These are phyloP conservation scores for Williopsis jadinii DNA, from an alignment of 1,139 yeast genomes.

Conservation along the genomic window DNA sequence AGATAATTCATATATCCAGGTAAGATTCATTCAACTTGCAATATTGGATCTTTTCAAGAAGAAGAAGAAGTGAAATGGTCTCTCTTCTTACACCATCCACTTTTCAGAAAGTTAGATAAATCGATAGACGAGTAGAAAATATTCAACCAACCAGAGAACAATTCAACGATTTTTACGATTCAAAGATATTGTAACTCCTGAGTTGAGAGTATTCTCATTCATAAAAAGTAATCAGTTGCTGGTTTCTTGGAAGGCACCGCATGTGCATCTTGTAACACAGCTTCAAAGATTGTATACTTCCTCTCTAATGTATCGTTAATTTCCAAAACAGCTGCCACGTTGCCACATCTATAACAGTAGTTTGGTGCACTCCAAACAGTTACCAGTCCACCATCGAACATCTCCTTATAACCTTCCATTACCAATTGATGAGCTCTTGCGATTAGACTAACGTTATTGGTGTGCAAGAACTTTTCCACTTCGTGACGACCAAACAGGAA, in stretches of 20 bases:
- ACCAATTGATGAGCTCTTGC: conserved; percentile 98
- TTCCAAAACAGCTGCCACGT: conserved; percentile 83
- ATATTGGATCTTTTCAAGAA: conserved; percentile 10
- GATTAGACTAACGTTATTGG: conserved; percentile 74
- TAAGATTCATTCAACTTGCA: conserved; percentile 22
- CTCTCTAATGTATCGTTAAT: conserved; percentile 67
- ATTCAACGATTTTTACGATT: no score
- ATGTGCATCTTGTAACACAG: conserved; percentile 55
- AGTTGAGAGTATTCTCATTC: conserved; percentile 1
- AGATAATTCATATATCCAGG: conserved; percentile 59
- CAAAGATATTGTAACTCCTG: no score
- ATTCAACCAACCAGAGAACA: not conserved
- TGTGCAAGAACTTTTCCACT: conserved; percentile 73
- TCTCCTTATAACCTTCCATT: conserved; percentile 93
- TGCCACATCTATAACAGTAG: conserved; percentile 92
- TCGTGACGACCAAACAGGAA: conserved; percentile 89
- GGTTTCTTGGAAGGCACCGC: conserved; percentile 65
- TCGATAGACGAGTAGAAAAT: not conserved
- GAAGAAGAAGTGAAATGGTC: conserved; percentile 1
- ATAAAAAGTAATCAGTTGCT: conserved; percentile 63
- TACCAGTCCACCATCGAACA: conserved; percentile 79
- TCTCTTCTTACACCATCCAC: no score
- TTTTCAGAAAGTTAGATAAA: no score
- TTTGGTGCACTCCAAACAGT: conserved; percentile 96
- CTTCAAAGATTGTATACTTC: conserved; percentile 80